These are phyloP conservation scores for Coffea humblotiana DNA, from an alignment of 305 asterid species.

Conservation along the genomic window DNA sequence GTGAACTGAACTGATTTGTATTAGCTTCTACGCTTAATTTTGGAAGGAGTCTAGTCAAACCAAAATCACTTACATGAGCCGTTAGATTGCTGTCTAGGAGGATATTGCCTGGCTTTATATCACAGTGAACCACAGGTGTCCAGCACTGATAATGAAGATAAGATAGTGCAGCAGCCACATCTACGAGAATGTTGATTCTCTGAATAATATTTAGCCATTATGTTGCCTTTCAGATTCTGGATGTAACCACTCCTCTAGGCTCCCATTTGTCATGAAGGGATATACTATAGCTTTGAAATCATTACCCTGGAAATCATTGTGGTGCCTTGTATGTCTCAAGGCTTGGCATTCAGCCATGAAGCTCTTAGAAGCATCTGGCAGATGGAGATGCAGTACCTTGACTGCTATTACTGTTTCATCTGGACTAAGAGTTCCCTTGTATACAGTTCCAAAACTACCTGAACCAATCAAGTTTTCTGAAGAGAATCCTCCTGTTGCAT, in stretches of 20 bases:
- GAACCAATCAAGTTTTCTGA: constrained; percentile 15
- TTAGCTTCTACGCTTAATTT: constrained; percentile 8
- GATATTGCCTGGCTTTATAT: constrained; percentile 37
- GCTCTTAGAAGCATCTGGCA: constrained; percentile 30
- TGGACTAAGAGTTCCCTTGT: constrained; percentile 22
- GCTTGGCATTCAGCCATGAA: constrained; percentile 37
- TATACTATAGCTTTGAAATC: constrained; percentile 37
- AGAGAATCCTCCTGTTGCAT: constrained; percentile 33
- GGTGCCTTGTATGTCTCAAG: constrained; percentile 28
- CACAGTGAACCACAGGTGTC: constrained; percentile 32
- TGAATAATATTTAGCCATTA: constrained; percentile 21
- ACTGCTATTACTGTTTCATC: constrained; percentile 25
- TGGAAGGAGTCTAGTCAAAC: constrained; percentile 32
- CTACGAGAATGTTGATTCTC: constrained; percentile 32
- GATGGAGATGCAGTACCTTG: constrained; percentile 27
- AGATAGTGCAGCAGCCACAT: constrained; percentile 31
- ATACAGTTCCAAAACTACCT: no score
- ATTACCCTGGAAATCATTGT: constrained; percentile 36
- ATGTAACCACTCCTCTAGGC: constrained; percentile 40
- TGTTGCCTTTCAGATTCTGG: neutral
- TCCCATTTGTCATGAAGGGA: constrained; percentile 34
- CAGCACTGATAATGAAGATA: constrained; percentile 36
- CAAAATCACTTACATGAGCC: constrained; percentile 30
- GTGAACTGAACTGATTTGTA: constrained; percentile 24
- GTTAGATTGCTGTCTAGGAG: constrained; percentile 31